Base-by-base conservation (phyloP, 2,329 filamentous ascomycete species). In the Colletotrichum navitas region DNA sequence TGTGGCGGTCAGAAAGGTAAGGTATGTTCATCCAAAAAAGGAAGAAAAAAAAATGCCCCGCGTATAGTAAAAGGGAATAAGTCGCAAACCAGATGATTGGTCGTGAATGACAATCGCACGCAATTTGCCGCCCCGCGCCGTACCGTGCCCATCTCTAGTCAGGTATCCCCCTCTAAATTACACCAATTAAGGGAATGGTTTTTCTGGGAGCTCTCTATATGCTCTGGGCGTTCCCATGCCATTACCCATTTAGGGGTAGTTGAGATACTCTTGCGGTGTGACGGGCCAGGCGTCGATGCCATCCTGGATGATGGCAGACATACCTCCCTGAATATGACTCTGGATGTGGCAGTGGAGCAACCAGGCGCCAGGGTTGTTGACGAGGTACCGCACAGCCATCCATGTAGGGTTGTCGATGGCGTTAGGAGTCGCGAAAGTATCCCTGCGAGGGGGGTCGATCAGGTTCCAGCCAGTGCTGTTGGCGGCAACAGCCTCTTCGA, bases 341-440 rank as follows among this genome's bases (percentile, higher is more conserved):
- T 85, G 81, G 41, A 89, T 85, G 76, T 90, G 88, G 72, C 88
- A 90, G 73, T 89, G 88, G 5, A 90, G 74, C 34, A 89, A 74
- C 83, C 86, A 89, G 0, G 86, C 81, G 0, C 87, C 87, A 3
- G 88, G 86, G 70, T 87, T 87, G 26, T 79, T 80, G 41, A 84
- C 85, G 24, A 87, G 84, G 72, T 89, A 89, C 16, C 88, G 80
- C 36, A 89, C 78, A 1, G 82, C 87, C 56, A 86, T 80, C 88
- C 88, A 86, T 0, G 79, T 76, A 3, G 78, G 76, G 1, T 72
- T 79, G 5, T 74, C 75, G 10, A 71, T 62, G 2, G 83, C 78
- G 5, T 76, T 65, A 2, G 78, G 79, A 7, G 84, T 86, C 18
- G 79, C 76, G 70, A 83, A 85, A 0, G 81, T 83, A 74, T 91